Percentiles rank a stretch among this genome's conserved stretches.
These are phyloP conservation scores for Coemansia sp. DNA, from an alignment of 192 early-diverging fungal genomes.

Conservation along the genomic window DNA sequence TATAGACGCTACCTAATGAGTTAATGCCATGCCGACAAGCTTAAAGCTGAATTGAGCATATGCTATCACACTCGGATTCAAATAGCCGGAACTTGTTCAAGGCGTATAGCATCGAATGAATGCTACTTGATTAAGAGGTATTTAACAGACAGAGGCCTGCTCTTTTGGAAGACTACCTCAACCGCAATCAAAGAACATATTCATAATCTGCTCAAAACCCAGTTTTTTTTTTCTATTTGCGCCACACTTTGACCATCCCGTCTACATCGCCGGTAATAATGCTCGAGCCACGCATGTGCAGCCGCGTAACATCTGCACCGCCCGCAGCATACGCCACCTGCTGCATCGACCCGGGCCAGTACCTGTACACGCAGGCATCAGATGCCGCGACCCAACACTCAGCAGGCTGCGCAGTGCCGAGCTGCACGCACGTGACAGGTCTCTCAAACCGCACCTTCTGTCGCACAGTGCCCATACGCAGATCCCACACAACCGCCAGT, in stretches of 20 bases:
- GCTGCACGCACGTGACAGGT: constrained; percentile 43
- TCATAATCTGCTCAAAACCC: no score
- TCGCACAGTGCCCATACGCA: constrained; percentile 64
- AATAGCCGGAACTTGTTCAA: no score
- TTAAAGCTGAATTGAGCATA: no score
- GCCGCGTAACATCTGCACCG: constrained; percentile 23
- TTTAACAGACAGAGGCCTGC: no score
- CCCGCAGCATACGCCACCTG: constrained; percentile 53
- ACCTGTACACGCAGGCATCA: constrained; percentile 52
- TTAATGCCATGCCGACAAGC: no score
- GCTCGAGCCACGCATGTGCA: constrained; percentile 28
- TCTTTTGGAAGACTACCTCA: no score
- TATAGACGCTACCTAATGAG: no score
- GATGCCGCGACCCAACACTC: constrained; percentile 59
- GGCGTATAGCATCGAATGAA: no score
- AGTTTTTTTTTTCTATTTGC: constrained; percentile 48
- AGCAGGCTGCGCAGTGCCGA: constrained; percentile 23
- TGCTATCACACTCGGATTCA: no score
- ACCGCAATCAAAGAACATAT: not conserved
- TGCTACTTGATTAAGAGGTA: no score
- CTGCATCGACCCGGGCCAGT: constrained; percentile 63
- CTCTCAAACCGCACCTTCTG: constrained; percentile 59
- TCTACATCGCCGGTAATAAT: constrained; percentile 61
- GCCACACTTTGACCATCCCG: constrained; percentile 66
- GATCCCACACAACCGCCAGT: constrained; percentile 70